phyloP scores from a whole-genome alignment of 805 yeast genomes.

The Saturnispora hagleri region DNA sequence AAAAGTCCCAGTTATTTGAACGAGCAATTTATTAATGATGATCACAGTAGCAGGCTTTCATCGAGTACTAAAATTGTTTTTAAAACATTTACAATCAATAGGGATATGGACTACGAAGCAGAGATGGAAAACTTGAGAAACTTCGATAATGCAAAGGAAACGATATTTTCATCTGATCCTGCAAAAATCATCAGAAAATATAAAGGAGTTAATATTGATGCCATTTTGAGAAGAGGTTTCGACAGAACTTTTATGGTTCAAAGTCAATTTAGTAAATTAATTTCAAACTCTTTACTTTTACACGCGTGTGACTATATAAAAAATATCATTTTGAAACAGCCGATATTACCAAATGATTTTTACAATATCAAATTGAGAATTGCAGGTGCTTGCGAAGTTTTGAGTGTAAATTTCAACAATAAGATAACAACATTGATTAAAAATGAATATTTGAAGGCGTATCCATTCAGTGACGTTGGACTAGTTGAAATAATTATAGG shows the following conservation, averaged over 20 bases:
- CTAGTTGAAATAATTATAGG: constrained; percentile 1
- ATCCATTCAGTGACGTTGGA: not conserved
- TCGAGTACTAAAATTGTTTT: not conserved
- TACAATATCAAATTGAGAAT: constrained; percentile 3
- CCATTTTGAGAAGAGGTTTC: not conserved
- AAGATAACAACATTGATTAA: constrained; percentile 5
- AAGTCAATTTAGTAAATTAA: constrained; percentile 7
- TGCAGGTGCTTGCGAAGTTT: constrained; percentile 7
- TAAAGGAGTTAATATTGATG: constrained; percentile 1
- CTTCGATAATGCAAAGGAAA: not conserved
- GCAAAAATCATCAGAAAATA: not conserved
- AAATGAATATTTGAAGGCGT: constrained; percentile 6
- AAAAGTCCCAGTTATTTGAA: not conserved
- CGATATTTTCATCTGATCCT: not conserved
- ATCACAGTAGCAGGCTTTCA: not conserved
- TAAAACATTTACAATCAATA: constrained; percentile 1
- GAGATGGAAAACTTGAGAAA: not conserved
- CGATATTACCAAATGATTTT: constrained; percentile 2
- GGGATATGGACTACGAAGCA: not conserved
- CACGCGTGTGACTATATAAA: constrained; percentile 8
- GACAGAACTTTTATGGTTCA: not conserved
- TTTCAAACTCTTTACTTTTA: constrained; percentile 5
- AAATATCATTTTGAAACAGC: constrained; percentile 8
- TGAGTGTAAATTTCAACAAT: constrained; percentile 2
- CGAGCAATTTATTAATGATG: not conserved